Evolutionary conservation across 1,139 yeast species (phyloP).

Genomic region (Geotrichum citri-aurantii): DNA sequence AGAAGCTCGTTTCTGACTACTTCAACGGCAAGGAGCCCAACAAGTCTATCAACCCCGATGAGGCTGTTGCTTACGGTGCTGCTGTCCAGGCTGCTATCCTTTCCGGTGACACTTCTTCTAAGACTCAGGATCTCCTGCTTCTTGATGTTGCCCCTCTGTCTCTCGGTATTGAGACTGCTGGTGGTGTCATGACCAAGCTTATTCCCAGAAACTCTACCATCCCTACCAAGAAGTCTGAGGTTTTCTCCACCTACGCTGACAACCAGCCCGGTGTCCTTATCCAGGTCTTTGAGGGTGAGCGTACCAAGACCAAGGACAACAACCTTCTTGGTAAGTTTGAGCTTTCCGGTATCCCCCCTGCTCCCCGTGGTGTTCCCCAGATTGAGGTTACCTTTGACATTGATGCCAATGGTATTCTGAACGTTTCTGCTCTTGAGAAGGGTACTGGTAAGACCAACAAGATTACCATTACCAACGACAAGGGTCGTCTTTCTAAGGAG

Average conservation of each 20-base stretch:
- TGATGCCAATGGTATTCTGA: constrained; percentile 89
- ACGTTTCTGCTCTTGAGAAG: constrained; percentile 91
- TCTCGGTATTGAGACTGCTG: constrained; percentile 90
- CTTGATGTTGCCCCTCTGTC: constrained; percentile 85
- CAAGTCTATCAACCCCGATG: constrained; percentile 98
- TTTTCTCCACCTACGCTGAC: constrained; percentile 86
- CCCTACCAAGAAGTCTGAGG: constrained; percentile 79
- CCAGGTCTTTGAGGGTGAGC: constrained; percentile 92
- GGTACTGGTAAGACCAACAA: constrained; percentile 77
- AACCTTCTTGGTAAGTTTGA: constrained; percentile 88
- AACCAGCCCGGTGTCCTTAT: constrained; percentile 93
- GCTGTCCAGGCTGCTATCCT: constrained; percentile 88
- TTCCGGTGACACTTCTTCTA: constrained; percentile 79
- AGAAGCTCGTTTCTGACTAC: constrained; percentile 94
- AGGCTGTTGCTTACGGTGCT: constrained; percentile 97
- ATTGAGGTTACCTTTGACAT: constrained; percentile 89
- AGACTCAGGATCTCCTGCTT: constrained; percentile 77
- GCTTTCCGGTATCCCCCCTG: constrained; percentile 88
- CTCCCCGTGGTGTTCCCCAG: constrained; percentile 95
- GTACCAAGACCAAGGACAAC: constrained; percentile 90
- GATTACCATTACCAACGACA: constrained; percentile 85
- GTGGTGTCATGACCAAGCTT: constrained; percentile 90
- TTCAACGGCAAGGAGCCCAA: constrained; percentile 98
- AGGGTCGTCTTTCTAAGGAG: constrained; percentile 92
- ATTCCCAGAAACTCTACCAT: constrained; percentile 81